Conservation (phyloP, 768 basidiomycete genomes). For the Cystobasidium ongulense region DNA sequence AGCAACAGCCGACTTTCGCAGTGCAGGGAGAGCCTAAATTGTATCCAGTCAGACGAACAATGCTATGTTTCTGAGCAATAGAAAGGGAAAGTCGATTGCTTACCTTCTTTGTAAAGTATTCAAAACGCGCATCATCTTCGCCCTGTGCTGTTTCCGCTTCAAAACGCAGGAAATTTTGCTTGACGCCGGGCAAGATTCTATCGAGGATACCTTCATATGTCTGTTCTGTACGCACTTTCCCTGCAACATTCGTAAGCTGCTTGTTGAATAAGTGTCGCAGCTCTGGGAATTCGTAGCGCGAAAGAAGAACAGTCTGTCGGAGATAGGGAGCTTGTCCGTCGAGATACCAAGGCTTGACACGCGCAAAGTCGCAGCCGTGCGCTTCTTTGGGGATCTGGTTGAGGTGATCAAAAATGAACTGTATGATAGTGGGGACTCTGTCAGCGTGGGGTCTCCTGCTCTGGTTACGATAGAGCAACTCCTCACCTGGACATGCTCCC, state of each 20-base stretch:
- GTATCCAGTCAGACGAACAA: not conserved
- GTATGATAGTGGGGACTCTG: not conserved
- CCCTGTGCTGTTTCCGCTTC: constrained; percentile 62
- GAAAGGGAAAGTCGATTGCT: constrained; percentile 29
- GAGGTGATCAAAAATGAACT: constrained; percentile 61
- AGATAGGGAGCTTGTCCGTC: constrained; percentile 78
- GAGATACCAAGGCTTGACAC: constrained; percentile 96
- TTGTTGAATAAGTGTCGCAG: constrained; percentile 67
- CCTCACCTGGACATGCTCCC: constrained; percentile 88
- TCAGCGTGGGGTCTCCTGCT: not conserved
- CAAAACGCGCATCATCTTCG: constrained; percentile 78
- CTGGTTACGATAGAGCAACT: not conserved
- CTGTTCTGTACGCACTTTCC: constrained; percentile 65
- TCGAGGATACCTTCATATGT: constrained; percentile 59
- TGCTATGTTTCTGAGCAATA: not conserved
- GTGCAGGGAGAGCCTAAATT: constrained; percentile 62
- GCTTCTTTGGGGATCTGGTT: constrained; percentile 89
- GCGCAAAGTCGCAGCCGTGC: constrained; percentile 87
- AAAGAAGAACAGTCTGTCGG: constrained; percentile 79
- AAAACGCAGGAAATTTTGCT: constrained; percentile 72
- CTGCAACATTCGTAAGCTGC: constrained; percentile 71
- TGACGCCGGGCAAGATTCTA: constrained; percentile 70
- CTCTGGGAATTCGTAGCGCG: constrained; percentile 83
- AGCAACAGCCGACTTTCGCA: constrained; percentile 87
- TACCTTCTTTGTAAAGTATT: constrained; percentile 78